Evolutionary conservation across 2,329 filamentous ascomycete species (phyloP).

Genomic region (Hypoxylon sp.): DNA sequence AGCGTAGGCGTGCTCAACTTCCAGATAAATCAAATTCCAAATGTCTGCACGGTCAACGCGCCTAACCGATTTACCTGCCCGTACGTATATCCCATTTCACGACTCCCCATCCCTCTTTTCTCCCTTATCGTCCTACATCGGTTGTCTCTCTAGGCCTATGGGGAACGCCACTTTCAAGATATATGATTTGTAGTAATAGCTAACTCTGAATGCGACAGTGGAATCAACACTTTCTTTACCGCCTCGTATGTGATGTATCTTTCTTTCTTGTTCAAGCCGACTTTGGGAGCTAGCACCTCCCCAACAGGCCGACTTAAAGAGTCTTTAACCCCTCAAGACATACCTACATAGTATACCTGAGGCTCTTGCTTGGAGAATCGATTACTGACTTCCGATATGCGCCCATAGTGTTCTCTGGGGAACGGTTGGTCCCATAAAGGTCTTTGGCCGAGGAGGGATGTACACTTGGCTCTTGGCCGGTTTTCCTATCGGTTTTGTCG

Average conservation of each 20-base stretch:
- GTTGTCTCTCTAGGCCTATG: background rate
- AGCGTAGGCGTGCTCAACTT: conserved; percentile 63
- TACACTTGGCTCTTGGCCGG: conserved; percentile 56
- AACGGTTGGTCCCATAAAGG: conserved; percentile 57
- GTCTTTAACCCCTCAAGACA: background rate
- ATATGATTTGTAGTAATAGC: background rate
- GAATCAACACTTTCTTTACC: conserved; percentile 70
- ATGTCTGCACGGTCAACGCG: conserved; percentile 65
- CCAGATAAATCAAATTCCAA: conserved; percentile 60
- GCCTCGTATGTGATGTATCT: conserved; percentile 51
- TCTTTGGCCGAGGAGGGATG: conserved; percentile 57
- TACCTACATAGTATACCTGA: background rate
- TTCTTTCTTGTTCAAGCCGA: background rate
- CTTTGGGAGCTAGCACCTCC: background rate
- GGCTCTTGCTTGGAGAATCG: background rate
- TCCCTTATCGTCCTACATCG: background rate
- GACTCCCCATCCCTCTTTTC: background rate
- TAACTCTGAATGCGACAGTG: conserved; percentile 38
- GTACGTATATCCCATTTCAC: conserved; percentile 20
- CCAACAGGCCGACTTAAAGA: background rate
- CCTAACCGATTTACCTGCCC: conserved; percentile 67
- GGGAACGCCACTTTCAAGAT: background rate
- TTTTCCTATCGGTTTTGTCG: conserved; percentile 55
- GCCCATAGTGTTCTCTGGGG: conserved; percentile 57
- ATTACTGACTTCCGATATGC: background rate